Base-by-base conservation (phyloP, 2,329 filamentous ascomycete genomes). In the Fusarium veterinarium region DNA sequence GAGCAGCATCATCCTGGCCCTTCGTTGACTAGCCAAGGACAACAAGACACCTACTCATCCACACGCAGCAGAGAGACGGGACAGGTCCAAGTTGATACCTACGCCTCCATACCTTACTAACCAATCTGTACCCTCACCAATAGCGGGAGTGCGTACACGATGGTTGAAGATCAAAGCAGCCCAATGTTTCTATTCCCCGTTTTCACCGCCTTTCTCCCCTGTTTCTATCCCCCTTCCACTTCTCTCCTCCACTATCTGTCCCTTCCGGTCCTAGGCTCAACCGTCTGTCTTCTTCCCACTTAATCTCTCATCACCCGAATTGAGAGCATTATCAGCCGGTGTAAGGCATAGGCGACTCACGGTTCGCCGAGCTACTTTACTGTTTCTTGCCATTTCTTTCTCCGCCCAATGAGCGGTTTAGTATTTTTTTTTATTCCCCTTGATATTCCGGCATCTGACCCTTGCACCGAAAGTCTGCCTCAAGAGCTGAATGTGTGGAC, bases 181-280 rank as follows among this genome's bases (percentile, higher is more conserved):
- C 48, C 20, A 44, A 41, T 37, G 40, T 53, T 58, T 67, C 66
- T 65, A 67, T 60, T 69, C 62, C 60, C 70, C 58, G 68, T 72
- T 77, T 76, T 77, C 75, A 77, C 75, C 75, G 75, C 75, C 74
- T 77, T 77, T 76, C 74, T 64, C 58, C 60, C 64, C 69, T 69
- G 49, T 52, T 33, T 45, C 35, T 25, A 30, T 58, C 38, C 60
- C 64, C 63, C 57, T 66, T 62, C 49, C 66, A 53, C 65, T 60
- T 59, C 60, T 64, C 60, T 71, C 69, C 67, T 64, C 72, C 73
- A 74, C 64, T 56, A 31, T 68, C 59, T 69, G 35, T 49, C 69
- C 61, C 67, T 70, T 61, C 69, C 64, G 60, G 74, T 48, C 73
- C 55, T 58, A 69, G 69, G 45, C 59, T 71, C 69, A 60, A 62